Conservation (phyloP, 106 monocot species). For the Allium fistulosum region DNA sequence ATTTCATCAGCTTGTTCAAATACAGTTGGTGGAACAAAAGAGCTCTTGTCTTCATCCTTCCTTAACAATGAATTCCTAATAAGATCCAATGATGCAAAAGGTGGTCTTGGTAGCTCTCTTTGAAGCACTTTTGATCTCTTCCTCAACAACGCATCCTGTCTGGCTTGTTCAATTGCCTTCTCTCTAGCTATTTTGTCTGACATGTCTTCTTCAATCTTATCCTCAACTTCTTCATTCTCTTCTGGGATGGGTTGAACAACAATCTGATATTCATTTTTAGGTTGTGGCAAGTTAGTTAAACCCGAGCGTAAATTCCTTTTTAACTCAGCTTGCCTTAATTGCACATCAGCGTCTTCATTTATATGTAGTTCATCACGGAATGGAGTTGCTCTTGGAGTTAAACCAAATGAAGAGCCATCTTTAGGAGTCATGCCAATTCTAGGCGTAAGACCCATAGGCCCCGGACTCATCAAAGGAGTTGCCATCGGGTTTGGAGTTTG, state of each 20-base stretch:
- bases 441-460: conserved; percentile 76
- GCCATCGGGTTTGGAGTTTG: conserved; percentile 96
- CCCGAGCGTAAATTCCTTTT: conserved; percentile 60
- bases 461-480: conserved; percentile 79
- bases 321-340: conserved; percentile 57
- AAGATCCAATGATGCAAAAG: conserved; percentile 66
- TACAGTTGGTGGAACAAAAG: conserved; percentile 92
- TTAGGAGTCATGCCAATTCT: conserved; percentile 88
- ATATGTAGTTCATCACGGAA: conserved; percentile 88
- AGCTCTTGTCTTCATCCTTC: conserved; percentile 68
- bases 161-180: conserved; percentile 69
- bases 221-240: conserved; percentile 74
- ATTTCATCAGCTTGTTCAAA: conserved; percentile 96
- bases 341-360: conserved; percentile 86
- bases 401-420: conserved; percentile 61
- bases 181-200: conserved; percentile 85
- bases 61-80: conserved; percentile 44
- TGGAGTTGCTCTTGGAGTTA: conserved; percentile 78
- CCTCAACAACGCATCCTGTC: conserved; percentile 69
- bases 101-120: conserved; percentile 90
- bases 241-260: conserved; percentile 63
- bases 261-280: conserved; percentile 94
- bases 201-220: conserved; percentile 88
- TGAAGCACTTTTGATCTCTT: conserved; percentile 98
- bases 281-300: conserved; percentile 63